A percentile compares a stretch with the other conserved stretches of the same genome.
phyloP scores from a whole-genome alignment of 257 asterid genomes.

The Buddleja alternifolia region DNA sequence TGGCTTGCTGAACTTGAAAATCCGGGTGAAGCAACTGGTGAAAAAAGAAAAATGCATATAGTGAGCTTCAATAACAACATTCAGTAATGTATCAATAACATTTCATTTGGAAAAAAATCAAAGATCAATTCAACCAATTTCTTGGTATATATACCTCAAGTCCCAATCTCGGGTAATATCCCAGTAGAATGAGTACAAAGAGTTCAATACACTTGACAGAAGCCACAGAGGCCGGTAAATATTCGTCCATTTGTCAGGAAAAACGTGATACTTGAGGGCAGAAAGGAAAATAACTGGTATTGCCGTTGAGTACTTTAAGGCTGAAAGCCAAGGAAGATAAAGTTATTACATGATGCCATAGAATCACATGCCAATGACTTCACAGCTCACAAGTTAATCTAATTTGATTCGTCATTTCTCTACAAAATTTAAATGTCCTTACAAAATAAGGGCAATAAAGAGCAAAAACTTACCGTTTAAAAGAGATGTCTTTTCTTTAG shows the following conservation, averaged over 20 bases:
- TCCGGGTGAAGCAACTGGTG: conserved; percentile 87
- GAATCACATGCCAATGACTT: background rate
- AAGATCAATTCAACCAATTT: background rate
- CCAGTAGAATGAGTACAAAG: conserved; percentile 95
- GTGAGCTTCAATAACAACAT: conserved; percentile 17
- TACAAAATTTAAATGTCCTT: background rate
- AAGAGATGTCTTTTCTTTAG: conserved; percentile 79
- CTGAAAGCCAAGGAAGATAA: conserved; percentile 58
- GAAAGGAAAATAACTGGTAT: conserved; percentile 93
- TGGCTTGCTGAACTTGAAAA: conserved; percentile 89
- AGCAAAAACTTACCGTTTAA: conserved; percentile 66
- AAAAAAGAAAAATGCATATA: conserved; percentile 6
- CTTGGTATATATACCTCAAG: conserved; percentile 60
- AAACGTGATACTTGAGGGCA: conserved; percentile 91
- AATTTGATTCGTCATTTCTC: background rate
- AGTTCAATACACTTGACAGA: conserved; percentile 78
- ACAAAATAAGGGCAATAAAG: conserved; percentile 18
- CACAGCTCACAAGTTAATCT: background rate
- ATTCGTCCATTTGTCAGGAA: conserved; percentile 75
- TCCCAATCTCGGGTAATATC: conserved; percentile 96
- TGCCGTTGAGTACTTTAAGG: conserved; percentile 91
- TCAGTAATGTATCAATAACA: background rate
- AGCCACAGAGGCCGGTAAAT: conserved; percentile 93
- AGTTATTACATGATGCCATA: conserved; percentile 33
- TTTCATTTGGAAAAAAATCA: conserved; percentile 13